Base-by-base conservation (phyloP, 1,139 yeast species). In the Taphrina deformans region DNA sequence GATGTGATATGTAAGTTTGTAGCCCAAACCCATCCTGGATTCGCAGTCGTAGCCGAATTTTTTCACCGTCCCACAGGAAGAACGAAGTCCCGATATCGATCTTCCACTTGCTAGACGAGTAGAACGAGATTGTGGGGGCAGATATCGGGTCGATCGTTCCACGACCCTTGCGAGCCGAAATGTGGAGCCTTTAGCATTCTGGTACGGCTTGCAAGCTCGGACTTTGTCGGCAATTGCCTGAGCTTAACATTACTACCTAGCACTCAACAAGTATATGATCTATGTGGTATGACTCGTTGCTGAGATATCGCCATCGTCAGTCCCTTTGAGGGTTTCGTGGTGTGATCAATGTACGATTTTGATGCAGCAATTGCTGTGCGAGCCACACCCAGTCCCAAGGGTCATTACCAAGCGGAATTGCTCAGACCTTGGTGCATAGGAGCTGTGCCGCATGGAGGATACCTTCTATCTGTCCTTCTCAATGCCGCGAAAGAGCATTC, bases 361-460 rank as follows among this genome's bases (percentile, higher is more conserved):
- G 56, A 38, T 23, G 26, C 21, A 26, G 63, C 63, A 23, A 50
- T 59, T 6, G 38, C 51, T 31, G 51, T 48, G 21, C 16, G 18
- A 38, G 41, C 40, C 7, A 41, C 21, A 5, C 14, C 41, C 3
- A 18, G 31, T 5, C 10, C 18, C 10, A 12, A 14, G 14, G 58
- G 58, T 5, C 48, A 24, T n/a, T 59, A 50, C 21, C 21, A 40
- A 1, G 59, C 53, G 14, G 26, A 52, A 16, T 38, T 61, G n/a
- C 40, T 33, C 27, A 12, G 16, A 29, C 23, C 31, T 10, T 61
- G 59, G 59, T 52, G 59, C 38, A 61, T 61, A 35, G 65, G 65
- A 45, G 53, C 44, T 14, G 65, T 53, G 6, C 65, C 65, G 10
- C 65, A 52, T 45, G 65, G 65, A 7, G 65, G 65, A 10, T 61